Evolutionary conservation across 2,329 filamentous ascomycete genomes (phyloP), one percentile per base, ranked within the genome.

Genomic region (Penicillium sp.): DNA sequence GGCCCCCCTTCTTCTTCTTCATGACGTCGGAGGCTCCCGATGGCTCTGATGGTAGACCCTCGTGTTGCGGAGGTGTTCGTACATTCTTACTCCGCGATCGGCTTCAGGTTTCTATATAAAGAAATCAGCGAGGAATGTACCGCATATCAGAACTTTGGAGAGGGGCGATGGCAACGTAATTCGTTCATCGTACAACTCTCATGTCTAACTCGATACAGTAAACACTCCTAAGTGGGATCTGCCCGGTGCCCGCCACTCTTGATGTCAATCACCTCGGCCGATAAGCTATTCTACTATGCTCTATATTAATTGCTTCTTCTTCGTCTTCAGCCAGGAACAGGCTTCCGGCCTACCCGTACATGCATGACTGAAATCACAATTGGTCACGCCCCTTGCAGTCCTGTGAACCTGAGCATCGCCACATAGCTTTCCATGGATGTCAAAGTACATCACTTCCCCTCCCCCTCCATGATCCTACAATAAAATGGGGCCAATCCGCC

Each of bases 1-100:
- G 25, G 25, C 10, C 23, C n/a, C 16, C n/a, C 47, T 37, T 35
- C 13, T 27, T 16, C 23, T 42, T 23, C 0, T 42, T 42, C 29
- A 56, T 57, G 54, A 57, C 54, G 54, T 57, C 35, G 54, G 54
- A 49, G 49, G 54, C 54, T 53, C 53, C 44, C 16, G 26, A 3
- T 31, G 29, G 19, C 33, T 51, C 26, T 35, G 37, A 21, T 42
- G n/a, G 7, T 14, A 39, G 21, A 10, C 5, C 26, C 19, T 43
- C 27, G 19, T 51, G 31, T 51, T 43, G 50, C 50, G 50, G 50
- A 52, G 37, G 50, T 50, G 48, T 50, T 50, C 48, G 48, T 50
- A 25, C 48, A 42, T 50, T 37, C 33, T 25, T 21, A 27, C 21
- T 50, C 35, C 23, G 42, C 48, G 33, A 50, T 50, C 48, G 23